These are phyloP conservation scores for Triangularia verruculosa DNA, from an alignment of 2,329 filamentous ascomycete genomes.

Conservation along the genomic window DNA sequence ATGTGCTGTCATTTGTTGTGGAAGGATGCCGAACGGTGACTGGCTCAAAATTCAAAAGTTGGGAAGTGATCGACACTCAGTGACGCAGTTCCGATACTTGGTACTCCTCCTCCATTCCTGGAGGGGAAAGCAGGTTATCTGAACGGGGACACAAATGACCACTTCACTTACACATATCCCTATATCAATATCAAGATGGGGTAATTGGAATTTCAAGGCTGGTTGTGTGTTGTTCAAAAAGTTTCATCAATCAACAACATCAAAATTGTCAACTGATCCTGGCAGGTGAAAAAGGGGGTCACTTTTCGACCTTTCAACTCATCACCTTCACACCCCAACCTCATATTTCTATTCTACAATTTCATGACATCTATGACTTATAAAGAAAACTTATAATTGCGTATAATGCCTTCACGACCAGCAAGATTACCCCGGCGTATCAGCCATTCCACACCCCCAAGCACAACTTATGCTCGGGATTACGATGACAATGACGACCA, in stretches of 20 bases:
- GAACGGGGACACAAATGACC: neutral
- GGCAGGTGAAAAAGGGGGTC: neutral
- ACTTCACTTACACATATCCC: neutral
- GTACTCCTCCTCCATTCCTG: no score
- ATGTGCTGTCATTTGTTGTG: no score
- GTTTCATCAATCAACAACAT: neutral
- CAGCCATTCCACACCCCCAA: slow-evolving; percentile 14
- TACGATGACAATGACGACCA: neutral
- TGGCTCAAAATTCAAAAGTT: neutral
- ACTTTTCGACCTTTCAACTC: neutral
- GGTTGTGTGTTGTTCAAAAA: neutral
- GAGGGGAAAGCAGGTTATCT: neutral
- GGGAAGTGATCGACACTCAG: neutral
- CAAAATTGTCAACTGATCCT: neutral
- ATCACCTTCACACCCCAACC: neutral
- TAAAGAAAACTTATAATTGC: neutral
- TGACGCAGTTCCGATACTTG: neutral
- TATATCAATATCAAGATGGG: neutral
- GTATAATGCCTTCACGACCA: neutral
- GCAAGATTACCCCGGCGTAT: slow-evolving; percentile 3
- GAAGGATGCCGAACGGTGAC: neutral
- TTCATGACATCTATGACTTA: neutral
- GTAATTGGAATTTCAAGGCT: neutral
- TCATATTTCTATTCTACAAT: neutral
- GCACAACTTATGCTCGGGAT: neutral